A percentile compares a stretch with the other conserved stretches of the same genome.
Conservation (phyloP, 768 basidiomycete genomes). For the Boletales sp. region DNA sequence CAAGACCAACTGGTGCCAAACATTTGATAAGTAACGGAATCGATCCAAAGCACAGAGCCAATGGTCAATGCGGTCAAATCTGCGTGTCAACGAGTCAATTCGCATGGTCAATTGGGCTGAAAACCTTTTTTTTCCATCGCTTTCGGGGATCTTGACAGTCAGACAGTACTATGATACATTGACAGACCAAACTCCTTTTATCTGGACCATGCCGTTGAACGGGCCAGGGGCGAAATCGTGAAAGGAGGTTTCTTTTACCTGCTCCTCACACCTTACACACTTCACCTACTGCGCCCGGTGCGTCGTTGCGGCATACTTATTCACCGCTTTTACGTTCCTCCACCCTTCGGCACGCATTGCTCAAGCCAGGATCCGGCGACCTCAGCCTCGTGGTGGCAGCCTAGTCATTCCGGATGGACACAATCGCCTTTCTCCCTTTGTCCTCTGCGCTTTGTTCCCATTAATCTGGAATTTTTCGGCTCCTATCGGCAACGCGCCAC, state of each 20-base stretch:
- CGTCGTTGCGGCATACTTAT: background rate
- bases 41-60: too few relatives aligned
- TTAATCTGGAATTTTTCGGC: conserved; percentile 1
- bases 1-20: background rate
- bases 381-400: conserved; percentile 13
- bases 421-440: conserved; percentile 3
- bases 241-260: background rate
- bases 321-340: conserved; percentile 11
- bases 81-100: too few relatives aligned
- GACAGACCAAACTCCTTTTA: too few relatives aligned
- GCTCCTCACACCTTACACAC: conserved; percentile 1
- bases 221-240: conserved; percentile 2
- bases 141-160: too few relatives aligned
- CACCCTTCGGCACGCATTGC: background rate
- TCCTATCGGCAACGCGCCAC: conserved; percentile 6
- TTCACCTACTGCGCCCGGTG: background rate
- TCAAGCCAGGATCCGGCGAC: conserved; percentile 1
- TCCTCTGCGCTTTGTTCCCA: conserved; percentile 3
- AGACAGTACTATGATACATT: too few relatives aligned
- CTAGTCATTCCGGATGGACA: background rate
- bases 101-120: too few relatives aligned
- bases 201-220: too few relatives aligned
- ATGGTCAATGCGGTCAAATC: too few relatives aligned
- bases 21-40: conserved; percentile 1
- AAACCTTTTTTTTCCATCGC: too few relatives aligned